A percentile compares a stretch with the other conserved stretches of the same genome.
phyloP scores from a whole-genome alignment of 1,284 basidiomycete species.

The Meripilus lineatus region DNA sequence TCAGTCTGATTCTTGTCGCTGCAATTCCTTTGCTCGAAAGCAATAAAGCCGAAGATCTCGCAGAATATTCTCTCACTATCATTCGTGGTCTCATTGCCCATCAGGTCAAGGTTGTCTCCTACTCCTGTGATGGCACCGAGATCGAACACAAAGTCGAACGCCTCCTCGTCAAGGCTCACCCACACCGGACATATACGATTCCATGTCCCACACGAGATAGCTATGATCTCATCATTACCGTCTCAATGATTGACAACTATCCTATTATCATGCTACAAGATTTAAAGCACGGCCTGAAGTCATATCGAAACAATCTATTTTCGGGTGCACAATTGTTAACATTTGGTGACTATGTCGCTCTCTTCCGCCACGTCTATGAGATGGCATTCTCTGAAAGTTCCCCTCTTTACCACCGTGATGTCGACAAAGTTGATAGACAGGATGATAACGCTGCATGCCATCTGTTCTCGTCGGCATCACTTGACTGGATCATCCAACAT shows the following conservation, averaged over 20 bases:
- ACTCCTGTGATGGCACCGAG: slow-evolving; percentile 15
- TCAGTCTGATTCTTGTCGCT: slow-evolving; percentile 24
- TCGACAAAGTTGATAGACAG: slow-evolving; percentile 34
- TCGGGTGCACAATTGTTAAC: slow-evolving; percentile 7
- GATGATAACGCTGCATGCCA: slow-evolving; percentile 37
- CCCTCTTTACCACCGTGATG: slow-evolving; percentile 29
- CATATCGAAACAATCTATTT: slow-evolving; percentile 24
- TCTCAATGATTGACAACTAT: slow-evolving; percentile 12
- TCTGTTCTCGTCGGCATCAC: slow-evolving; percentile 18
- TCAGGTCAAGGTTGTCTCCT: slow-evolving; percentile 10
- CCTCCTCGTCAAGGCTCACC: slow-evolving; percentile 5
- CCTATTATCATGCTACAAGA: slow-evolving; percentile 25
- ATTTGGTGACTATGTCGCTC: slow-evolving; percentile 3
- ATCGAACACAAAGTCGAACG: slow-evolving; percentile 19
- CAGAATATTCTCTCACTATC: slow-evolving; percentile 6
- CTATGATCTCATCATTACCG: slow-evolving; percentile 2
- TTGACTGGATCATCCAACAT: slow-evolving; percentile 12
- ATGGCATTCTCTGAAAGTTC: not conserved
- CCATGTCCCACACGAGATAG: slow-evolving; percentile 7
- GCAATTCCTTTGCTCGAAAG: slow-evolving; percentile 20
- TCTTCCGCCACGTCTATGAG: slow-evolving; percentile 6
- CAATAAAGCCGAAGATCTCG: slow-evolving; percentile 15
- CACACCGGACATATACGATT: slow-evolving; percentile 8
- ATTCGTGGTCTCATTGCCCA: slow-evolving; percentile 8
- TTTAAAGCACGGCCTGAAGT: slow-evolving; percentile 29